phyloP scores from a whole-genome alignment of 345 rosid genomes.

The Eucalyptus viminalis region DNA sequence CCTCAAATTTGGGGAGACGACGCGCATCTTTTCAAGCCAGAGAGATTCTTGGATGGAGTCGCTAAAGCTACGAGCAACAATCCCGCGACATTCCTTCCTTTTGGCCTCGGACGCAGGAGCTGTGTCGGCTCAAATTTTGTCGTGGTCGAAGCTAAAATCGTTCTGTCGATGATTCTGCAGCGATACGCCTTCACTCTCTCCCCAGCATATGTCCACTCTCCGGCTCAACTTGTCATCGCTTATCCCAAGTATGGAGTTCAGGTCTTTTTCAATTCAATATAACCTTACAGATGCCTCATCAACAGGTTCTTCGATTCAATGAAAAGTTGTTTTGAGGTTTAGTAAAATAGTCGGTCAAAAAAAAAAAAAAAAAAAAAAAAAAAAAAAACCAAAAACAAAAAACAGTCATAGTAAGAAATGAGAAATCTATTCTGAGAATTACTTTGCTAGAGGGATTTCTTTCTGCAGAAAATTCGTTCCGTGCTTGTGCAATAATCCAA shows the following conservation, averaged over 20 bases:
- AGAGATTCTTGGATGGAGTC: slow-evolving; percentile 26
- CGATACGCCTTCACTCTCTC: not conserved
- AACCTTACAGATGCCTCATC: not conserved
- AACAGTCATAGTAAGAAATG: not conserved
- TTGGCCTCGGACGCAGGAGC: slow-evolving; percentile 16
- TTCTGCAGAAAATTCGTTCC: not conserved
- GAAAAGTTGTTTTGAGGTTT: not conserved
- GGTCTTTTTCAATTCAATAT: not conserved
- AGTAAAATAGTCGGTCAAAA: not conserved
- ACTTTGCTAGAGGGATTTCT: not conserved
- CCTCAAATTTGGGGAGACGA: slow-evolving; percentile 36
- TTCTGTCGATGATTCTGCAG: not conserved
- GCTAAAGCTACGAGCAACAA: slow-evolving; percentile 30
- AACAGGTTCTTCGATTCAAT: not conserved
- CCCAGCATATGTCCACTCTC: not conserved
- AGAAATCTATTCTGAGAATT: not conserved
- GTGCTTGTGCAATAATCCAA: not conserved
- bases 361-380: too few species aligned
- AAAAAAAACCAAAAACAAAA: too few species aligned
- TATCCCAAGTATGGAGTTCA: not conserved
- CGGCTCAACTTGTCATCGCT: not conserved
- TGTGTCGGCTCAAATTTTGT: slow-evolving; percentile 26
- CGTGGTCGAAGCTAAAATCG: slow-evolving; percentile 13
- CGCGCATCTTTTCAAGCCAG: slow-evolving; percentile 25
- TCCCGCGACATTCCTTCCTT: slow-evolving; percentile 13